Percentiles rank a stretch among this genome's conserved stretches.
phyloP scores from a whole-genome alignment of 495 filamentous ascomycete species.

The Penicillium antarcticum region DNA sequence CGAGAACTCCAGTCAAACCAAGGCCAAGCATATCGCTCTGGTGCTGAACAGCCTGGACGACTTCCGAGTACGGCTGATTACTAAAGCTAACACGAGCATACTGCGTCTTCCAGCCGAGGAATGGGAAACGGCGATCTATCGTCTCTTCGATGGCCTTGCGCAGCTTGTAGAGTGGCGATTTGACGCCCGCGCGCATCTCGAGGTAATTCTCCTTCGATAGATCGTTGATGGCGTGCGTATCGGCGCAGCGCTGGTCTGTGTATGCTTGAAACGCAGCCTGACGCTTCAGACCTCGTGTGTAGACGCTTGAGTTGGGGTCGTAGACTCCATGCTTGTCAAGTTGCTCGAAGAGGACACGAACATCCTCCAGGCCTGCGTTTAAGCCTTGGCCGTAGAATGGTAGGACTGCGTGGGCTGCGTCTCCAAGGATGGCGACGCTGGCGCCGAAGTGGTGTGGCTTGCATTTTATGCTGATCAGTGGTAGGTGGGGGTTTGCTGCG shows the following conservation, averaged over 20 bases:
- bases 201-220: conserved; percentile 87
- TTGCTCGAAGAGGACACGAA: conserved; percentile 71
- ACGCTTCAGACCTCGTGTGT: conserved; percentile 39
- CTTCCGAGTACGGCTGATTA: conserved; percentile 85
- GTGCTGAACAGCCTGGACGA: conserved; percentile 59
- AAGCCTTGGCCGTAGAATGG: conserved; percentile 92
- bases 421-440: conserved; percentile 82
- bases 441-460: conserved; percentile 75
- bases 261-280: conserved; percentile 69
- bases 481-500: conserved; percentile 76
- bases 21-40: conserved; percentile 62
- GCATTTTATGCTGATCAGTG: conserved; percentile 90
- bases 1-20: conserved; percentile 26
- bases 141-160: conserved; percentile 85
- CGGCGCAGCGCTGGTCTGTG: conserved; percentile 63
- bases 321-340: conserved; percentile 63
- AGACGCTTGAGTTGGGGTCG: conserved; percentile 24
- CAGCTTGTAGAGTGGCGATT: conserved; percentile 66
- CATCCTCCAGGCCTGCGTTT: conserved; percentile 83
- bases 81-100: conserved; percentile 92
- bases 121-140: conserved; percentile 71
- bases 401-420: conserved; percentile 96
- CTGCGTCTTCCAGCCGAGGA: conserved; percentile 82
- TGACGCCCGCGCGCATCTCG: conserved; percentile 86
- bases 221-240: conserved; percentile 89